phyloP scores from a whole-genome alignment of 768 basidiomycete species.

The Pholiota microspora region DNA sequence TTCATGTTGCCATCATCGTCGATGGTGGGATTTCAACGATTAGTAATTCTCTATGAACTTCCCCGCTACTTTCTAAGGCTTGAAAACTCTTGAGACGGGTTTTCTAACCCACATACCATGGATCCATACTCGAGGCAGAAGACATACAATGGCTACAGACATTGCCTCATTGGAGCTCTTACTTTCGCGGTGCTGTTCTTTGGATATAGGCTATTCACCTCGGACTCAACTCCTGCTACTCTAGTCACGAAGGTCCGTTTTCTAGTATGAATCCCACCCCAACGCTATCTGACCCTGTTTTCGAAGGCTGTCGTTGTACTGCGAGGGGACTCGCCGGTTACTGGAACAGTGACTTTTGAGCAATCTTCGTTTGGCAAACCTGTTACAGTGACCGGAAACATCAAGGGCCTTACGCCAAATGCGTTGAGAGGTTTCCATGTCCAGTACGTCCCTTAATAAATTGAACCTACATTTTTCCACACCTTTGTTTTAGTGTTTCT shows the following conservation, averaged over 20 bases:
- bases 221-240: not conserved
- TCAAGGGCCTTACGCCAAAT: constrained; percentile 57
- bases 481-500: constrained; percentile 26
- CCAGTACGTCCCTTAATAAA: constrained; percentile 66
- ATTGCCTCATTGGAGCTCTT: not conserved
- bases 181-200: constrained; percentile 1
- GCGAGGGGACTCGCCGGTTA: constrained; percentile 55
- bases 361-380: constrained; percentile 49
- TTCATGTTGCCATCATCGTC: not conserved
- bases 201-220: constrained; percentile 2
- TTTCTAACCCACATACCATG: not conserved
- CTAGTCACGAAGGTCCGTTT: constrained; percentile 2
- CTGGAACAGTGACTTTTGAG: constrained; percentile 65
- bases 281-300: not conserved
- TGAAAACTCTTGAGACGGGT: not conserved
- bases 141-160: constrained; percentile 1
- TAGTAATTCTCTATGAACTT: not conserved
- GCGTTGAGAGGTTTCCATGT: constrained; percentile 75
- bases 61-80: not conserved
- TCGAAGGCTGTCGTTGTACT: constrained; percentile 48
- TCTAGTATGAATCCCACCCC: no score
- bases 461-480: not conserved
- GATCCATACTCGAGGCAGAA: constrained; percentile 10
- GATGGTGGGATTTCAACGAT: not conserved
- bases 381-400: constrained; percentile 60